phyloP scores from a whole-genome alignment of 257 asterid genomes.

The Prunella vulgaris region DNA sequence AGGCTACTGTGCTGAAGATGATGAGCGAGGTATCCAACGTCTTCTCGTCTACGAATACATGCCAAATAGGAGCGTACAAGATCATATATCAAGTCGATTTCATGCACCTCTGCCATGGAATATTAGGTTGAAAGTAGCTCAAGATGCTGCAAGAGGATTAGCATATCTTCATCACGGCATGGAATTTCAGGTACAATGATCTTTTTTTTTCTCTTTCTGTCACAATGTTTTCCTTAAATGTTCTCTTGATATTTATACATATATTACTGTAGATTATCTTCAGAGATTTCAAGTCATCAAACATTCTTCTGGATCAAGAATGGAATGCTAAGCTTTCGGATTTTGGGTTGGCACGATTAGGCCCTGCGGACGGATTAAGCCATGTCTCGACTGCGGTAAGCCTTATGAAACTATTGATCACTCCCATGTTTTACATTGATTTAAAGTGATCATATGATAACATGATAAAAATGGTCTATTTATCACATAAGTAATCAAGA shows the following conservation, averaged over 20 bases:
- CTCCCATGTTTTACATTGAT: no score
- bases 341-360: slow-evolving; percentile 80
- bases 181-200: slow-evolving; percentile 69
- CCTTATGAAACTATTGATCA: not conserved
- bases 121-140: slow-evolving; percentile 60
- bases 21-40: slow-evolving; percentile 87
- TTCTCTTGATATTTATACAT: not conserved
- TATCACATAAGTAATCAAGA: not conserved
- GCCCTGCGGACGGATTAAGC: slow-evolving; percentile 78
- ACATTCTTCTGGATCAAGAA: slow-evolving; percentile 74
- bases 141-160: slow-evolving; percentile 74
- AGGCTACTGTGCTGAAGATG: slow-evolving; percentile 88
- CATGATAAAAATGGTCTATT: not conserved
- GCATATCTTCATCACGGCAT: slow-evolving; percentile 89
- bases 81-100: slow-evolving; percentile 62
- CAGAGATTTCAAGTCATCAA: slow-evolving; percentile 89
- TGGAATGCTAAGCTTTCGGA: slow-evolving; percentile 93
- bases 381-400: slow-evolving; percentile 87
- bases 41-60: slow-evolving; percentile 71
- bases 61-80: slow-evolving; percentile 71
- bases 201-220: no score
- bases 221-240: not conserved
- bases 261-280: slow-evolving; percentile 61
- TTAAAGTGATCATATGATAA: not conserved
- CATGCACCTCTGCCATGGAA: slow-evolving; percentile 72